These are phyloP conservation scores for Nepenthes alata DNA, from an alignment of 179 eudicot genomes.

Conservation along the genomic window DNA sequence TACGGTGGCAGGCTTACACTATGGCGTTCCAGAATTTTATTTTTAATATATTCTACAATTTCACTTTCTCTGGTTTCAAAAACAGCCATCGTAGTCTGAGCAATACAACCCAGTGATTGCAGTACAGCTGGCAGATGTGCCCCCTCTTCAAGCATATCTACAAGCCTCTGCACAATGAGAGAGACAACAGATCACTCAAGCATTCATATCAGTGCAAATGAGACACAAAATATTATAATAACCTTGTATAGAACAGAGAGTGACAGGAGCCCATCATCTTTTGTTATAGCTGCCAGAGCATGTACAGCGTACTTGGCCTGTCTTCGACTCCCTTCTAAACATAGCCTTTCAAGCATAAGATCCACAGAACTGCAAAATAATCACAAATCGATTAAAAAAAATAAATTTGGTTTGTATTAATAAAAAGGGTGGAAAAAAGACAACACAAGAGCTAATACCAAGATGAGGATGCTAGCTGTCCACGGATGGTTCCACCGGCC, in stretches of 20 bases:
- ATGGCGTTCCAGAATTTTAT: constrained; percentile 50
- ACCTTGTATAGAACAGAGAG: constrained; percentile 98
- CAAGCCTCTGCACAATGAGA: constrained; percentile 64
- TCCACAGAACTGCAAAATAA: constrained; percentile 66
- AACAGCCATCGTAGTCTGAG: constrained; percentile 93
- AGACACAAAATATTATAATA: neutral
- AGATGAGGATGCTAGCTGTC: constrained; percentile 73
- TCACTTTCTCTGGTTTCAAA: constrained; percentile 93
- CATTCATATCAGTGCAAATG: neutral
- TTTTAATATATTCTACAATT: constrained; percentile 58
- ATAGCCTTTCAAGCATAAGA: constrained; percentile 79
- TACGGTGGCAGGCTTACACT: constrained; percentile 39
- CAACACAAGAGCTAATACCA: constrained; percentile 32
- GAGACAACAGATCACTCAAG: neutral
- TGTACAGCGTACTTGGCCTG: constrained; percentile 99
- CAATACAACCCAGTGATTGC: constrained; percentile 96
- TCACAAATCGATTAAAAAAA: neutral
- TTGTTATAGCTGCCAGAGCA: constrained; percentile 89
- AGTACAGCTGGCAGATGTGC: constrained; percentile 83
- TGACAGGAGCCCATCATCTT: constrained; percentile 91
- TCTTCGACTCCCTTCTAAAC: constrained; percentile 90
- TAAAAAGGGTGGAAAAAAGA: constrained; percentile 2
- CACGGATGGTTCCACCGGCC: constrained; percentile 92
- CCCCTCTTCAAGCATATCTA: constrained; percentile 85
- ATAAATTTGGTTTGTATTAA: neutral